Base-by-base conservation (phyloP, 495 filamentous ascomycete species). In the Xylaria bambusicola region DNA sequence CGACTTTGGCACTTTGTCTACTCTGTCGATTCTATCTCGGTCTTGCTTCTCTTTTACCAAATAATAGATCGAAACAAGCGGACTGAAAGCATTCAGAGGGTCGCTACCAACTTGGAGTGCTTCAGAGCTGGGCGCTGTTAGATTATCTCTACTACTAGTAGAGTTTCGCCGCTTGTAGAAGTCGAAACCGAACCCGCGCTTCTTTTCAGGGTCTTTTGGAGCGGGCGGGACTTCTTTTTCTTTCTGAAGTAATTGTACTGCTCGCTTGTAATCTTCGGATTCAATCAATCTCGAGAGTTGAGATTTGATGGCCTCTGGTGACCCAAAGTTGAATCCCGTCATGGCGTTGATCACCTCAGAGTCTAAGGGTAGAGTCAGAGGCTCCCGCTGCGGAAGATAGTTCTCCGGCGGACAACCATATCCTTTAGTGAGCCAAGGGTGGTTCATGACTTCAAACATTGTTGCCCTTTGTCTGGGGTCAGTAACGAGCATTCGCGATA, bases 321-420 rank as follows among this genome's bases (percentile, higher is more conserved):
- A 76, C 1, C 94, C 94, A 73, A 99, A 99, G 72, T 99, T 95
- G 72, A 99, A 99, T 13, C 94, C 94, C 2, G 90, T 96, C 94
- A 99, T 99, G 61, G 90, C 92, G 56, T 89, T 79, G 53, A 98
- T 85, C 13, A 97, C 87, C 42, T 87, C 84, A 0, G 83, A 79
- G 69, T 99, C 93, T 23, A 99, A 77, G 1, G 95, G 92, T 24
- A 96, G 77, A 42, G 88, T 83, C 26, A 99, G 68, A 31, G 94
- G 92, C 62, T 97, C 93, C 27, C 94, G 87, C 40, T 77, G 72
- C 12, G 93, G 91, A 1, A 99, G 81, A 59, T 88, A 88, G 64
- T 97, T 99, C 47, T 99, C 94, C 17, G 93, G 93, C 36, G 92
- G 85, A 4, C 80, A 80, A 62, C 79, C 86, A 71, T 92, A 97